Evolutionary conservation across 768 basidiomycete species (phyloP).

Genomic region (Roridomyces roridus): DNA sequence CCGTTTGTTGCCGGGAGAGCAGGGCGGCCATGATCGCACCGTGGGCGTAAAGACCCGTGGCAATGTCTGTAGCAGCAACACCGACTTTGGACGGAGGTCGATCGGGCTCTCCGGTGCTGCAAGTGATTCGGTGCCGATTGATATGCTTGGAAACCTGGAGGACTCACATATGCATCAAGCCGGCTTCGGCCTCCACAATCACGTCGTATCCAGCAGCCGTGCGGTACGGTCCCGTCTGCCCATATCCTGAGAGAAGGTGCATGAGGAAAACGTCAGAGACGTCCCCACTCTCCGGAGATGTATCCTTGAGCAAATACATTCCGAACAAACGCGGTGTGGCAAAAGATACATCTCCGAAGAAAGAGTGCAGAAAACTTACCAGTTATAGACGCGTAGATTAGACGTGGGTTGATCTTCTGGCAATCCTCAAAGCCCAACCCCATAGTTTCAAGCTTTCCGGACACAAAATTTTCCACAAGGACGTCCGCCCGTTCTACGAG

Average conservation of each 20-base stretch:
- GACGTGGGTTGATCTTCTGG: slow-evolving; percentile 71
- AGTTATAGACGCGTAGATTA: slow-evolving; percentile 91
- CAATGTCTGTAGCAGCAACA: slow-evolving; percentile 90
- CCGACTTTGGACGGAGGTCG: slow-evolving; percentile 94
- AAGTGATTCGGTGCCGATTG: neutral
- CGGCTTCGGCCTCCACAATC: slow-evolving; percentile 87
- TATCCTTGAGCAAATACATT: no score
- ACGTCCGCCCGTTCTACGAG: slow-evolving; percentile 81
- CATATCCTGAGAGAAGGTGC: slow-evolving; percentile 58
- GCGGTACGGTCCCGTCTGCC: slow-evolving; percentile 90
- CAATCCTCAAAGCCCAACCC: slow-evolving; percentile 90
- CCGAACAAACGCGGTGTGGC: no score
- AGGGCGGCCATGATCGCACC: slow-evolving; percentile 93
- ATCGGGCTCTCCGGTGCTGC: slow-evolving; percentile 86
- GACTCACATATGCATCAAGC: slow-evolving; percentile 90
- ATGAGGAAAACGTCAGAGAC: neutral
- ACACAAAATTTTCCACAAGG: slow-evolving; percentile 87
- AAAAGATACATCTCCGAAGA: slow-evolving; percentile 13
- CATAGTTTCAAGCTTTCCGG: slow-evolving; percentile 84
- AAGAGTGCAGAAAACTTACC: slow-evolving; percentile 55
- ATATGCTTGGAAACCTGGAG: slow-evolving; percentile 10
- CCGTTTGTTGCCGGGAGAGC: slow-evolving; percentile 81
- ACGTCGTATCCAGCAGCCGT: slow-evolving; percentile 90
- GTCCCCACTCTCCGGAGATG: no score
- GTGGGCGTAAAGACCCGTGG: slow-evolving; percentile 89